Percentiles rank a stretch among this genome's conserved stretches.
Conservation (phyloP, 2,329 filamentous ascomycete genomes). For the Pseudogymnoascus sp. region DNA sequence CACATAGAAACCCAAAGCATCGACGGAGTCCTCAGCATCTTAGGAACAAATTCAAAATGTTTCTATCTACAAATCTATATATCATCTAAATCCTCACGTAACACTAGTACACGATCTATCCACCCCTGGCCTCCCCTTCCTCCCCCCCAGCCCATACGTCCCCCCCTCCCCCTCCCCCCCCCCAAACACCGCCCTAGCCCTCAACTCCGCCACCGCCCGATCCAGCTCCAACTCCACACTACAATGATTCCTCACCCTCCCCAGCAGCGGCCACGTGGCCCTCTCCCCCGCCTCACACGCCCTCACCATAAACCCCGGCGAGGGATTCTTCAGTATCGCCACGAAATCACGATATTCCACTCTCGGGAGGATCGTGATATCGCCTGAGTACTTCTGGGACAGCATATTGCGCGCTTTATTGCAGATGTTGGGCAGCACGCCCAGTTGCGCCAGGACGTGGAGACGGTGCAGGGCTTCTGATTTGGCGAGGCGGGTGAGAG, state of each 20-base stretch:
- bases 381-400: constrained; percentile 85
- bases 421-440: constrained; percentile 69
- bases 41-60: not conserved
- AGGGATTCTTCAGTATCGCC: constrained; percentile 74
- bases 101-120: not conserved
- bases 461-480: constrained; percentile 74
- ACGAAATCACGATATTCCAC: constrained; percentile 68
- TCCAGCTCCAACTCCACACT: constrained; percentile 83
- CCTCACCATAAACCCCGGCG: constrained; percentile 74
- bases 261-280: constrained; percentile 87
- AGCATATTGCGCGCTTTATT: constrained; percentile 75
- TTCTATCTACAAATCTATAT: not conserved
- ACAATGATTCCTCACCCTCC: constrained; percentile 76
- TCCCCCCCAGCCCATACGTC: not conserved
- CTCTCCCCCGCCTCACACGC: constrained; percentile 71
- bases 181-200: constrained; percentile 47
- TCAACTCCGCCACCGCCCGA: constrained; percentile 59
- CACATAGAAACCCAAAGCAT: not conserved
- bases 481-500: constrained; percentile 64
- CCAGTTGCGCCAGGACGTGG: constrained; percentile 71
- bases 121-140: not conserved
- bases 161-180: not conserved
- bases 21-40: not conserved
- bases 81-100: not conserved
- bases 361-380: constrained; percentile 87